These are phyloP conservation scores for Hyparrhenia diplandra DNA, from an alignment of 176 grass and related monocot genomes.

Conservation along the genomic window DNA sequence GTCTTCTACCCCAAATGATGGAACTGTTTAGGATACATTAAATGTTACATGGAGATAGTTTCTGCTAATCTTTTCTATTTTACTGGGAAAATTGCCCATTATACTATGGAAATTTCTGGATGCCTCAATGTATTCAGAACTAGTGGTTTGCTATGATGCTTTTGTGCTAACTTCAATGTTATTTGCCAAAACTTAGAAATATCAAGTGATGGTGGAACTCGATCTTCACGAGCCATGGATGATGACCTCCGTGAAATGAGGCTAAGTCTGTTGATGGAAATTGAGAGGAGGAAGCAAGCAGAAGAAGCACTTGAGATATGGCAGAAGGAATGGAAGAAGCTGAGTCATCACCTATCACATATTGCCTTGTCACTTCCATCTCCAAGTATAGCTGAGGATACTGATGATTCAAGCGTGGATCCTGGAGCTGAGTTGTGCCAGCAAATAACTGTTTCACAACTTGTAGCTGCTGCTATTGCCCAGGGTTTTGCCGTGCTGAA, in stretches of 20 bases:
- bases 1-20: not conserved
- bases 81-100: not conserved
- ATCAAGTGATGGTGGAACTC: conserved; percentile 66
- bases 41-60: not conserved
- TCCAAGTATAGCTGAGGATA: conserved; percentile 33
- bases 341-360: conserved; percentile 67
- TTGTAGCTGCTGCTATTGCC: conserved; percentile 64
- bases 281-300: conserved; percentile 72
- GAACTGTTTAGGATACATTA: not conserved
- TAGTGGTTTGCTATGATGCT: not conserved
- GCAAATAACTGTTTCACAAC: conserved; percentile 73
- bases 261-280: conserved; percentile 73
- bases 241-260: conserved; percentile 79
- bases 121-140: not conserved
- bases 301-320: conserved; percentile 74
- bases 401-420: conserved; percentile 50
- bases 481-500: conserved; percentile 59
- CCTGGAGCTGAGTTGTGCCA: conserved; percentile 68
- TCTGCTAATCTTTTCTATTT: not conserved
- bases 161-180: conserved; percentile 1
- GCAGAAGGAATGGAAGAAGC: conserved; percentile 70
- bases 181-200: conserved; percentile 58
- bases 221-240: conserved; percentile 44
- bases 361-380: conserved; percentile 58
- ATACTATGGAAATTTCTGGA: not conserved